phyloP scores from a whole-genome alignment of 768 basidiomycete species.

The Coprinopsis sp. region DNA sequence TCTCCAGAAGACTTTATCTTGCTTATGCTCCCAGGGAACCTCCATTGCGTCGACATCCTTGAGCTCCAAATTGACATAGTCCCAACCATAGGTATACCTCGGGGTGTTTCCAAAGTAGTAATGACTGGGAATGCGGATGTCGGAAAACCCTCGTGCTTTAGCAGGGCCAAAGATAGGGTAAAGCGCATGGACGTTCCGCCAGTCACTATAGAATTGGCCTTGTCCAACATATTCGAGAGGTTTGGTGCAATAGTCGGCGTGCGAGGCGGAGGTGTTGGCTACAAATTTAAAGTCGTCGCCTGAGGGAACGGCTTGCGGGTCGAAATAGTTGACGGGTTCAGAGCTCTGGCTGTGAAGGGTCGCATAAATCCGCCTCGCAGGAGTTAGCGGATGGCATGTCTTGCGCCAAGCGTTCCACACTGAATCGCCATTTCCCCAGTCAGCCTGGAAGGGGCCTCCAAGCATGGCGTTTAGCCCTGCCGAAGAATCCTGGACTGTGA shows the following conservation, averaged over 20 bases:
- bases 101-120: slow-evolving; percentile 78
- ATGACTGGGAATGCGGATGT: slow-evolving; percentile 86
- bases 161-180: slow-evolving; percentile 88
- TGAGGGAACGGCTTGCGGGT: slow-evolving; percentile 18
- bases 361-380: slow-evolving; percentile 71
- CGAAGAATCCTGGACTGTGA: slow-evolving; percentile 40
- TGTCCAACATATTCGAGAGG: slow-evolving; percentile 78
- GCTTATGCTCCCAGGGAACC: slow-evolving; percentile 74
- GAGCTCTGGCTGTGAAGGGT: slow-evolving; percentile 47
- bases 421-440: slow-evolving; percentile 71
- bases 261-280: slow-evolving; percentile 45
- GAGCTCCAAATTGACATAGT: slow-evolving; percentile 57
- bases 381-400: slow-evolving; percentile 66
- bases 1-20: slow-evolving; percentile 77
- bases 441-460: slow-evolving; percentile 54
- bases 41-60: slow-evolving; percentile 78
- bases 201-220: slow-evolving; percentile 91
- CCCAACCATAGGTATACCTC: slow-evolving; percentile 81
- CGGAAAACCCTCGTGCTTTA: slow-evolving; percentile 69
- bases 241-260: slow-evolving; percentile 62
- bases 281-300: slow-evolving; percentile 60
- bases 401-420: slow-evolving; percentile 89
- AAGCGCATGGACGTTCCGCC: slow-evolving; percentile 71
- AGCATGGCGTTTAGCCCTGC: slow-evolving; percentile 40
- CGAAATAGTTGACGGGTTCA: slow-evolving; percentile 22